Evolutionary conservation across 2,329 filamentous ascomycete species (phyloP).

Genomic region (Cercospora sp.): DNA sequence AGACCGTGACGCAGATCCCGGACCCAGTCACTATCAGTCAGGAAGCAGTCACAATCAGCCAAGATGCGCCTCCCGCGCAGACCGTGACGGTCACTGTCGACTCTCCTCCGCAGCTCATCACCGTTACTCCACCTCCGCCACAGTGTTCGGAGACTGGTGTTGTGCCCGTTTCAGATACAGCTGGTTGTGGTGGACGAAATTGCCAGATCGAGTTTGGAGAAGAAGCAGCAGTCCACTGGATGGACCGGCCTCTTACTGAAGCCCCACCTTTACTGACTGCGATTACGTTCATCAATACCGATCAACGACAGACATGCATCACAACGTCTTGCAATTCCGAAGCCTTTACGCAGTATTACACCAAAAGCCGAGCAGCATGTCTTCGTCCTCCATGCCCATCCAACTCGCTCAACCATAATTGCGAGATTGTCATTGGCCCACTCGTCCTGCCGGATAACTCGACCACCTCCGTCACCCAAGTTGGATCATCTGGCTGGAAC

Average conservation of each 20-base stretch:
- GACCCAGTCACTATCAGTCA: too few relatives aligned
- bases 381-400: conserved; percentile 27
- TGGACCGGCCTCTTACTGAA: background rate
- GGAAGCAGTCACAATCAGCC: too few relatives aligned
- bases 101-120: background rate
- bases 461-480: conserved; percentile 29
- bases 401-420: conserved; percentile 30
- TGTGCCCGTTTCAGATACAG: conserved; percentile 5
- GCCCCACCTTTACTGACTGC: conserved; percentile 24
- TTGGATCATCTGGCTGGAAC: conserved; percentile 26
- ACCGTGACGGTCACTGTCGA: background rate
- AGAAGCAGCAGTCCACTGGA: conserved; percentile 28
- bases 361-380: conserved; percentile 19
- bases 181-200: conserved; percentile 18
- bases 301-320: conserved; percentile 25
- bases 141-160: conserved; percentile 8
- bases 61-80: background rate
- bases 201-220: conserved; percentile 28
- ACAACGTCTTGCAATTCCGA: conserved; percentile 29
- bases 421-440: conserved; percentile 29
- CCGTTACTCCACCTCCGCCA: background rate
- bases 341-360: conserved; percentile 25
- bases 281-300: conserved; percentile 25
- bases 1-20: too few relatives aligned
- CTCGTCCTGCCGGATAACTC: conserved; percentile 21